Conservation (phyloP, 495 filamentous ascomycete genomes). For the Lasiosphaeria ovina region DNA sequence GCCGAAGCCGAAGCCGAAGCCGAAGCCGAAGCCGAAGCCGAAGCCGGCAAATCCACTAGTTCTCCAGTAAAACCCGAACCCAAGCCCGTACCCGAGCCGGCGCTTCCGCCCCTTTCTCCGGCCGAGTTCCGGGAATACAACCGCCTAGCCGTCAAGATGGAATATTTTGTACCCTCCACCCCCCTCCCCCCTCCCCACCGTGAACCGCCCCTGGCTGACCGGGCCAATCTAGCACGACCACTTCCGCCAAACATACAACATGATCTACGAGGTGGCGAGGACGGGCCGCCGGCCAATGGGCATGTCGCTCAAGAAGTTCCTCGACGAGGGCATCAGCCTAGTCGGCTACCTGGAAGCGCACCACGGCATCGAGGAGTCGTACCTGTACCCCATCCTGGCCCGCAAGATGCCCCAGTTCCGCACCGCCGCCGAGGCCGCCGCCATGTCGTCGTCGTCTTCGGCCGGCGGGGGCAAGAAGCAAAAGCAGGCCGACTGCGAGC, state of each 20-base stretch:
- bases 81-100: constrained; percentile 9
- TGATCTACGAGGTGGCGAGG: constrained; percentile 60
- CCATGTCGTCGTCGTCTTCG: background rate
- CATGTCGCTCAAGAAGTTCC: constrained; percentile 59
- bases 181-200: constrained; percentile 12
- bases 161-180: constrained; percentile 57
- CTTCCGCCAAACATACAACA: constrained; percentile 71
- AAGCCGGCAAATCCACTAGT: too few relatives aligned
- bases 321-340: constrained; percentile 64
- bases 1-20: too few relatives aligned
- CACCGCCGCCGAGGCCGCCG: background rate
- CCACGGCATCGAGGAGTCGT: constrained; percentile 80
- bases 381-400: constrained; percentile 78
- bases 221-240: constrained; percentile 59
- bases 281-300: constrained; percentile 51
- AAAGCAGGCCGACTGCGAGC: constrained; percentile 37
- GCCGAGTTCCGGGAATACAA: constrained; percentile 55
- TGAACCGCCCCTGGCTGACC: background rate
- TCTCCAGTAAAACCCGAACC: background rate
- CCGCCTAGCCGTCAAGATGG: constrained; percentile 73
- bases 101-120: constrained; percentile 27
- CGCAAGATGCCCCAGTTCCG: constrained; percentile 78
- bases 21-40: too few relatives aligned
- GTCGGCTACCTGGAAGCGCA: constrained; percentile 67
- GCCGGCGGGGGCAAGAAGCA: constrained; percentile 5